Evolutionary conservation across 2,329 filamentous ascomycete species (phyloP).

Genomic region (Chalara sp.): DNA sequence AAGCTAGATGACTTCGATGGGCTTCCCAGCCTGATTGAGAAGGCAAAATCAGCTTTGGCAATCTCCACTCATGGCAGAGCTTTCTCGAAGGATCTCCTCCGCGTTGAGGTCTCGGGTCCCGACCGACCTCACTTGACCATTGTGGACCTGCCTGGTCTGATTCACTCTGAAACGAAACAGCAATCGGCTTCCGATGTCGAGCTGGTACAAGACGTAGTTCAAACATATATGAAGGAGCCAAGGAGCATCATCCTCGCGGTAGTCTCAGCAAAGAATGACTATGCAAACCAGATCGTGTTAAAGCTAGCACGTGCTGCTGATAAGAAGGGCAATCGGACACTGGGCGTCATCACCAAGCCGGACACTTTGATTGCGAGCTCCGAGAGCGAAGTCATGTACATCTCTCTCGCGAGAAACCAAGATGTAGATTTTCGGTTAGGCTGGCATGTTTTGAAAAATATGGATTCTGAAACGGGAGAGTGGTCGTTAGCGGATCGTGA

Average conservation of each 20-base stretch:
- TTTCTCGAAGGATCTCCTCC: conserved; percentile 17
- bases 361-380: conserved; percentile 40
- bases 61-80: conserved; percentile 19
- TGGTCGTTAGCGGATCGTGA: conserved; percentile 27
- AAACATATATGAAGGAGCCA: conserved; percentile 45
- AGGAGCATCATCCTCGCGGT: conserved; percentile 49
- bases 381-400: conserved; percentile 32
- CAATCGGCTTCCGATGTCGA: conserved; percentile 39
- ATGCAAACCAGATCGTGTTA: conserved; percentile 53
- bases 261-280: conserved; percentile 50
- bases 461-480: conserved; percentile 36
- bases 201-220: conserved; percentile 40
- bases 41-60: conserved; percentile 13
- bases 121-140: conserved; percentile 45
- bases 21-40: conserved; percentile 15
- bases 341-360: conserved; percentile 50
- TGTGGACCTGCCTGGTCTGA: conserved; percentile 51
- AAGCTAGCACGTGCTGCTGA: conserved; percentile 38
- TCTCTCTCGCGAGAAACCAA: conserved; percentile 37
- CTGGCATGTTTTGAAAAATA: conserved; percentile 39
- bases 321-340: conserved; percentile 29
- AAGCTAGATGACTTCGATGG: conserved; percentile 14
- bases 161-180: conserved; percentile 37
- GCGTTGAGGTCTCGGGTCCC: conserved; percentile 14
- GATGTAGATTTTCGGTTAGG: conserved; percentile 39